phyloP scores from a whole-genome alignment of 192 early-diverging fungal species.

The Umbelopsis isabellina region DNA sequence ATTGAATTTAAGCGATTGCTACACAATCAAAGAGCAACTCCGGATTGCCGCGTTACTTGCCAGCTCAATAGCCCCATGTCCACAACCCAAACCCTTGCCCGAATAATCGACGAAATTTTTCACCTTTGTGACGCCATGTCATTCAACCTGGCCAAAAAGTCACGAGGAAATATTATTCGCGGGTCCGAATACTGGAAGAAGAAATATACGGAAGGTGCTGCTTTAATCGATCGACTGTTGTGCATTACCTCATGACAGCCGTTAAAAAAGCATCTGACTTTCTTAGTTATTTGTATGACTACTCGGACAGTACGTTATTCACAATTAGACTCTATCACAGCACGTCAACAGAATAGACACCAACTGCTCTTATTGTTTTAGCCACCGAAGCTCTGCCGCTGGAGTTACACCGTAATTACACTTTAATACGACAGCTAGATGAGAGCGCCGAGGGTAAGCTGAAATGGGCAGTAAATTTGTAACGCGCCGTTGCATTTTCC shows the following conservation, averaged over 20 bases:
- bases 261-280: slow-evolving; percentile 6
- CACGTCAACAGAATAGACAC: background rate
- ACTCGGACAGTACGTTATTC: slow-evolving; percentile 9
- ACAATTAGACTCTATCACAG: background rate
- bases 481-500: background rate
- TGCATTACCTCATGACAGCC: background rate
- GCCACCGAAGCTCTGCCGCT: slow-evolving; percentile 71
- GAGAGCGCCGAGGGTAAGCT: slow-evolving; percentile 62
- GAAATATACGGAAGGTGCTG: too few species aligned
- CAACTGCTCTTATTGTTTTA: slow-evolving; percentile 15
- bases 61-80: too few species aligned
- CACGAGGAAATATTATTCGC: background rate
- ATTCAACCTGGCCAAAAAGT: background rate
- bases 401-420: slow-evolving; percentile 83
- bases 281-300: slow-evolving; percentile 5
- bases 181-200: too few species aligned
- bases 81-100: too few species aligned
- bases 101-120: background rate
- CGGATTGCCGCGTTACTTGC: too few species aligned
- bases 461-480: background rate
- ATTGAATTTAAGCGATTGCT: too few species aligned
- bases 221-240: background rate
- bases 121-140: background rate
- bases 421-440: slow-evolving; percentile 90
- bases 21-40: too few species aligned